Percentiles rank a stretch among this genome's conserved stretches.
These are phyloP conservation scores for Beauveria medogensis DNA, from an alignment of 2,329 filamentous ascomycete genomes.

Conservation along the genomic window DNA sequence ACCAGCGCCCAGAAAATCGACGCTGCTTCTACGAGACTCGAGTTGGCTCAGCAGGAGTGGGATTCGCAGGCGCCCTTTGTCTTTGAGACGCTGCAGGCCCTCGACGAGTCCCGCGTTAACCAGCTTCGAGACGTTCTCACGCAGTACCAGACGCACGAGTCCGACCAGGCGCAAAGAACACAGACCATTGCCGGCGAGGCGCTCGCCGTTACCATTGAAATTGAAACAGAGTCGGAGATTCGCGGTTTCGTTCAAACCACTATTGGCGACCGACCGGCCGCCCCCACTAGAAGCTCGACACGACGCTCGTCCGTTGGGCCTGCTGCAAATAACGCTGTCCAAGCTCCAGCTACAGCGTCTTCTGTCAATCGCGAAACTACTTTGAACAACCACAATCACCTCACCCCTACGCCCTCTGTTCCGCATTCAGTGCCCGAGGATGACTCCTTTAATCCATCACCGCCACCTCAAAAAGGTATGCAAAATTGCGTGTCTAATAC, in stretches of 20 bases:
- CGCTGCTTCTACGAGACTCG: slow-evolving; percentile 61
- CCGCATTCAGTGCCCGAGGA: slow-evolving; percentile 20
- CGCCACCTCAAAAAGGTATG: slow-evolving; percentile 8
- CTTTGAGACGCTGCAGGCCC: slow-evolving; percentile 83
- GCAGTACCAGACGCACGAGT: slow-evolving; percentile 86
- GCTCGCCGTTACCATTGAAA: slow-evolving; percentile 73
- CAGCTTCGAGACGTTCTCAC: slow-evolving; percentile 85
- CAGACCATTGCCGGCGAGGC: slow-evolving; percentile 70
- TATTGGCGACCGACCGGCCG: slow-evolving; percentile 26
- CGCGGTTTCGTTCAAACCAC: slow-evolving; percentile 53
- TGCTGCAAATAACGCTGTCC: slow-evolving; percentile 2
- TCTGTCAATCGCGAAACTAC: slow-evolving; percentile 2
- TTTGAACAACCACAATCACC: background rate
- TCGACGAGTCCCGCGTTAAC: slow-evolving; percentile 85
- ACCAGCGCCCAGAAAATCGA: slow-evolving; percentile 72
- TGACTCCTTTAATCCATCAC: slow-evolving; percentile 20
- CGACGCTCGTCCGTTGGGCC: slow-evolving; percentile 32
- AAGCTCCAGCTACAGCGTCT: background rate
- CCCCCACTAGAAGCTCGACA: slow-evolving; percentile 32
- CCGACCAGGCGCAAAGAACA: slow-evolving; percentile 73
- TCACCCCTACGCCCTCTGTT: slow-evolving; percentile 4
- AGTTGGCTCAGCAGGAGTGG: slow-evolving; percentile 79
- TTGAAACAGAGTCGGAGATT: slow-evolving; percentile 82
- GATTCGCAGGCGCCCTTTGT: slow-evolving; percentile 90
- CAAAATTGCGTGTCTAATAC: background rate